Evolutionary conservation across 495 filamentous ascomycete species (phyloP).

Genomic region (Trichocladium antarcticum): DNA sequence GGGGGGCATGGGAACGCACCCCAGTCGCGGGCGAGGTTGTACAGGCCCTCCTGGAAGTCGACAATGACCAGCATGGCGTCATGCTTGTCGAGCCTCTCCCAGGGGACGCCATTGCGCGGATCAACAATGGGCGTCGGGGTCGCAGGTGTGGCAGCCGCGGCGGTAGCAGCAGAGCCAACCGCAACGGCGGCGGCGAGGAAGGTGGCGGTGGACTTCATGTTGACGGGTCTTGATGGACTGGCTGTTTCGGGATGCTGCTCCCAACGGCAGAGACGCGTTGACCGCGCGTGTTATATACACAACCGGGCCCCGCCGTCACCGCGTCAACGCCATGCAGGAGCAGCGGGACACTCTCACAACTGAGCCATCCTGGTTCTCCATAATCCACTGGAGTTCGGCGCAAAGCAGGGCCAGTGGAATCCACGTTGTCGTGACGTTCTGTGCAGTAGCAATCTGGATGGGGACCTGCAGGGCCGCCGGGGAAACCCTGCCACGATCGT

Average conservation of each 20-base stretch:
- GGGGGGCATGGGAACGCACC: background rate
- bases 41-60: slow-evolving; percentile 63
- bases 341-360: too few species aligned
- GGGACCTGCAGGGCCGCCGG: too few species aligned
- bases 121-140: background rate
- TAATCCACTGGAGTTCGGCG: too few species aligned
- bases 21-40: slow-evolving; percentile 53
- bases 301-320: too few species aligned
- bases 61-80: slow-evolving; percentile 50
- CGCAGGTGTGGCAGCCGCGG: background rate
- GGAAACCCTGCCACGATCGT: too few species aligned
- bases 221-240: background rate
- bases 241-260: background rate
- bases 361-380: too few species aligned
- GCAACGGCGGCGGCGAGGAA: slow-evolving; percentile 14
- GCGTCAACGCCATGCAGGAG: too few species aligned
- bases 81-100: slow-evolving; percentile 20
- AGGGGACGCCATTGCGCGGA: slow-evolving; percentile 6
- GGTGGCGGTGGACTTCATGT: slow-evolving; percentile 9
- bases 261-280: too few species aligned
- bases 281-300: too few species aligned
- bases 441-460: too few species aligned
- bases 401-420: too few species aligned
- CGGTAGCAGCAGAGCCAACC: slow-evolving; percentile 12
- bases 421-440: too few species aligned